Conservation (phyloP, 805 yeast species). For the Torulaspora indica region DNA sequence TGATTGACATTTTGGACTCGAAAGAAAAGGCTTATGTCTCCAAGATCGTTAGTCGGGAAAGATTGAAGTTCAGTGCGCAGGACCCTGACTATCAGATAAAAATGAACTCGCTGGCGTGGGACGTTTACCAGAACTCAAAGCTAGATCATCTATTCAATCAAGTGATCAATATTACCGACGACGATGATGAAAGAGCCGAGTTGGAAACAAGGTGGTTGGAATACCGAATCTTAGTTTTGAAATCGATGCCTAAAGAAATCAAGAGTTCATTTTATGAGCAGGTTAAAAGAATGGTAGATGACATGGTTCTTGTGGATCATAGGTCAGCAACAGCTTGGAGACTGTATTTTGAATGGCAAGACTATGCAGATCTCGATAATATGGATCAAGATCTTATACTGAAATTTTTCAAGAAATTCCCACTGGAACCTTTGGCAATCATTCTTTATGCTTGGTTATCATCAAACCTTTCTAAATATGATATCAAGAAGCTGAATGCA, state of each 20-base stretch:
- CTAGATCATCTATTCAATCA: constrained; percentile 51
- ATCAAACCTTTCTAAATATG: constrained; percentile 67
- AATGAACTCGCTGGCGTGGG: constrained; percentile 42
- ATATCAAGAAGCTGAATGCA: constrained; percentile 25
- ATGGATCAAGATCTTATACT: constrained; percentile 45
- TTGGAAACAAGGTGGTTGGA: constrained; percentile 58
- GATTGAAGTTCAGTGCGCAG: constrained; percentile 45
- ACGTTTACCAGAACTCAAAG: constrained; percentile 46
- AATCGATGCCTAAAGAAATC: constrained; percentile 43
- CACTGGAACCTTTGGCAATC: constrained; percentile 55
- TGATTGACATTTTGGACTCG: constrained; percentile 39
- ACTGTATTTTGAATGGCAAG: constrained; percentile 68
- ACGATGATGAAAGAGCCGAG: constrained; percentile 54
- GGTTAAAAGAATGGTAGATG: constrained; percentile 56
- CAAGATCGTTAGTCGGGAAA: constrained; percentile 42
- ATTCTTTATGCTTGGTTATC: constrained; percentile 57
- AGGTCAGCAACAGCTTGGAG: constrained; percentile 66
- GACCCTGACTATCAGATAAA: constrained; percentile 41
- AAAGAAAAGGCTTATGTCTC: constrained; percentile 43
- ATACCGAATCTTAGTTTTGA: constrained; percentile 51
- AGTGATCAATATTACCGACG: constrained; percentile 54
- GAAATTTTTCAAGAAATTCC: constrained; percentile 54
- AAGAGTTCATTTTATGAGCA: constrained; percentile 41
- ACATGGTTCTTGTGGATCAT: constrained; percentile 65
- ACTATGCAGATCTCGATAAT: constrained; percentile 46